phyloP scores from a whole-genome alignment of 169 alveolate genomes.

The Pseudocohnilembus persalinus region DNA sequence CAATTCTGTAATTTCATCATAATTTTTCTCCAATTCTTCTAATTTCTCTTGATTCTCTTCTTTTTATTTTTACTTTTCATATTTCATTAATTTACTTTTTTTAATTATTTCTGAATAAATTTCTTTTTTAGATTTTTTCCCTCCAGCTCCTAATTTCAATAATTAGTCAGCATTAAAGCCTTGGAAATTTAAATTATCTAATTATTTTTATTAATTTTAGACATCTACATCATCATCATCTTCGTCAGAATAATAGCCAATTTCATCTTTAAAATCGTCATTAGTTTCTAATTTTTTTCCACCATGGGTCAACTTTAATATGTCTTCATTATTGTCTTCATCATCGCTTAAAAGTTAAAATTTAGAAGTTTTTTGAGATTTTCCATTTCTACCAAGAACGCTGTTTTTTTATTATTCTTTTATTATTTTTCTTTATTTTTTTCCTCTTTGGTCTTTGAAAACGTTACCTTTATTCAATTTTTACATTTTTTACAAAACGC shows the following conservation, averaged over 20 bases:
- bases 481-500: neutral
- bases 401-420: no score
- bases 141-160: neutral
- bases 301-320: constrained; percentile 15
- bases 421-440: neutral
- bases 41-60: constrained; percentile 3
- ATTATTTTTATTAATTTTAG: neutral
- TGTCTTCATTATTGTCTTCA: constrained; percentile 2
- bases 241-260: constrained; percentile 6
- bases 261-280: constrained; percentile 8
- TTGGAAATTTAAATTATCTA: constrained; percentile 6
- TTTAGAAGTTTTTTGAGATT: neutral
- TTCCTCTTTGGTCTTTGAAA: neutral
- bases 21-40: neutral
- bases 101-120: constrained; percentile 14
- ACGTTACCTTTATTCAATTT: neutral
- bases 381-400: neutral
- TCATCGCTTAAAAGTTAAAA: neutral
- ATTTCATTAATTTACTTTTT: constrained; percentile 1
- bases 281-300: constrained; percentile 6
- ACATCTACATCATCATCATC: constrained; percentile 18
- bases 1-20: neutral
- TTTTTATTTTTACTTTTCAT: constrained; percentile 16
- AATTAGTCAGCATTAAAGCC: neutral
- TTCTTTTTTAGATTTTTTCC: constrained; percentile 18